Conservation (phyloP, 2,329 filamentous ascomycete genomes). For the Cercospora janseana region DNA sequence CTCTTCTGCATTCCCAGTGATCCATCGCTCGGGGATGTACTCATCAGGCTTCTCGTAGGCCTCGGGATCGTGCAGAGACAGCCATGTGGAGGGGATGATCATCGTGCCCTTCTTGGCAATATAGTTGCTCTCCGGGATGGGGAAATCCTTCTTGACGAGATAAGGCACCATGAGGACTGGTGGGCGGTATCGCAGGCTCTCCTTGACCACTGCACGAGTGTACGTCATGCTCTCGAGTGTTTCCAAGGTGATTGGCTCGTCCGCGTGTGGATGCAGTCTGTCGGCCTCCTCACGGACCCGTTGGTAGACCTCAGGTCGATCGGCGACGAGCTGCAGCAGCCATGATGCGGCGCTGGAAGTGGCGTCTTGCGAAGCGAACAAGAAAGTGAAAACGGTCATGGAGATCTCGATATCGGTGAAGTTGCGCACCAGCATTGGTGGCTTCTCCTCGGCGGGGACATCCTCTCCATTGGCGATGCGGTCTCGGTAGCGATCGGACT, state of each 20-base stretch:
- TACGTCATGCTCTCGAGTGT: conserved; percentile 81
- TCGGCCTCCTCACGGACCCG: conserved; percentile 76
- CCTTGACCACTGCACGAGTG: conserved; percentile 86
- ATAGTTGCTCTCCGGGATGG: conserved; percentile 73
- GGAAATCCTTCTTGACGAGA: conserved; percentile 90
- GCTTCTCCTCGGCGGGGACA: conserved; percentile 73
- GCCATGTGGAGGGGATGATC: conserved; percentile 88
- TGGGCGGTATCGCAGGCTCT: conserved; percentile 88
- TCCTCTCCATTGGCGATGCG: conserved; percentile 69
- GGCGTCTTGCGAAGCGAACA: conserved; percentile 87
- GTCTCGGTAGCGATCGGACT: conserved; percentile 78
- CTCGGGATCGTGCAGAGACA: conserved; percentile 86
- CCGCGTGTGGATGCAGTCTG: conserved; percentile 30
- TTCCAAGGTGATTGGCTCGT: conserved; percentile 64
- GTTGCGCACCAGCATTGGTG: conserved; percentile 76
- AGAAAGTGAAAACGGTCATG: conserved; percentile 70
- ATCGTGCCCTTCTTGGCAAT: conserved; percentile 95
- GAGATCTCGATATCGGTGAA: conserved; percentile 90
- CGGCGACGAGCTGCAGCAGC: conserved; percentile 91
- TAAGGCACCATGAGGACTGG: conserved; percentile 98
- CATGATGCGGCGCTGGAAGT: conserved; percentile 91
- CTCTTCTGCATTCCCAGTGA: conserved; percentile 81
- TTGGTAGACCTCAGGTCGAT: conserved; percentile 87
- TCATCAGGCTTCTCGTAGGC: conserved; percentile 85
- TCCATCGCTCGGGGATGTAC: conserved; percentile 87